These are phyloP conservation scores for Senna siamea DNA, from an alignment of 306 rosid genomes.

Conservation along the genomic window DNA sequence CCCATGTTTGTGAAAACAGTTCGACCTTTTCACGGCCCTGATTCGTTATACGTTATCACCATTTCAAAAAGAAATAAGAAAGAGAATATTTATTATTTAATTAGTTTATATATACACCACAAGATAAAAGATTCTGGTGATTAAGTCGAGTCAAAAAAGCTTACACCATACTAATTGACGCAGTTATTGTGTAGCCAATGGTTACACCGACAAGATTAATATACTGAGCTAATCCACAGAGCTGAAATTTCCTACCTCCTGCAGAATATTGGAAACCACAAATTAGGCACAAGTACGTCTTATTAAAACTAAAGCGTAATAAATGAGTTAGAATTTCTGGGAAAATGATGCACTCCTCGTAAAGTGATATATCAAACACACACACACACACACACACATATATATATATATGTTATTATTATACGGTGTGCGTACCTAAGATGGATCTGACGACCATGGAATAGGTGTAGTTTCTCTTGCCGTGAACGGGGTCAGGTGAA, in stretches of 20 bases:
- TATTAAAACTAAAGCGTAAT: neutral
- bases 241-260: slow-evolving; percentile 74
- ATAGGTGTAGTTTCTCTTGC: slow-evolving; percentile 79
- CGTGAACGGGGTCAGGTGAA: slow-evolving; percentile 74
- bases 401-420: too few relatives aligned
- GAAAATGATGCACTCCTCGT: neutral
- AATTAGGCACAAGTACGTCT: neutral
- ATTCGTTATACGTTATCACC: neutral
- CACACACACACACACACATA: too few relatives aligned
- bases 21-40: slow-evolving; percentile 79
- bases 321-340: neutral
- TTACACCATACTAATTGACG: slow-evolving; percentile 89
- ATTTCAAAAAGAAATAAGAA: too few relatives aligned
- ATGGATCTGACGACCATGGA: slow-evolving; percentile 68
- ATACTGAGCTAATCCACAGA: slow-evolving; percentile 84
- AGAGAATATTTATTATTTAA: too few relatives aligned
- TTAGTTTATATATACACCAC: too few relatives aligned
- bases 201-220: slow-evolving; percentile 69
- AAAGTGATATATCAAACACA: too few relatives aligned
- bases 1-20: slow-evolving; percentile 80
- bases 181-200: slow-evolving; percentile 84
- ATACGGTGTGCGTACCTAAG: slow-evolving; percentile 53
- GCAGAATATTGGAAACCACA: neutral
- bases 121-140: too few relatives aligned
- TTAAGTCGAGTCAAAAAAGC: slow-evolving; percentile 25